Conservation (phyloP, 768 basidiomycete genomes). For the Pleurotus djamor region DNA sequence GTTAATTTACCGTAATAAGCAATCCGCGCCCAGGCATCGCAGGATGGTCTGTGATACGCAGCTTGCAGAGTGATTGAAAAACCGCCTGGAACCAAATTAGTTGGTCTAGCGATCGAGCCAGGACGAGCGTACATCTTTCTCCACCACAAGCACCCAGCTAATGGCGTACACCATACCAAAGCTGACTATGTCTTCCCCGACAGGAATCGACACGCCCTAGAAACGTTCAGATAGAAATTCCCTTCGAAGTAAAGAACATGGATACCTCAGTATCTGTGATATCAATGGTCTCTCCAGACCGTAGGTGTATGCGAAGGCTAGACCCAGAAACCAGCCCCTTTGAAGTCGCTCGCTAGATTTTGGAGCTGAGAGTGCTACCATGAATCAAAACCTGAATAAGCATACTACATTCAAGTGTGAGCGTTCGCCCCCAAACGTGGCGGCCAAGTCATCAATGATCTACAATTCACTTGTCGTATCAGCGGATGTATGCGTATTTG, state of each 20-base stretch:
- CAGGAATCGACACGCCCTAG: conserved; percentile 78
- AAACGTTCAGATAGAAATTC: not conserved
- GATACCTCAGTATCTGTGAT: conserved; percentile 60
- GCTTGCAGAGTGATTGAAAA: conserved; percentile 81
- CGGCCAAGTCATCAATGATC: conserved; percentile 90
- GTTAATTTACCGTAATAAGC: conserved; percentile 65
- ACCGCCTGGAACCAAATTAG: conserved; percentile 62
- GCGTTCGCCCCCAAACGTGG: conserved; percentile 71
- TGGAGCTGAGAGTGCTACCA: conserved; percentile 1
- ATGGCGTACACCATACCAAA: conserved; percentile 56
- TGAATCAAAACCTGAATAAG: not conserved
- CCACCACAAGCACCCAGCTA: conserved; percentile 82
- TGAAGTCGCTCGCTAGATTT: conserved; percentile 74
- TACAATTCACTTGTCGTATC: conserved; percentile 22
- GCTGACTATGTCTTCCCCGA: conserved; percentile 64
- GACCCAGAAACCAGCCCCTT: conserved; percentile 86
- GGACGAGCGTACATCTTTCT: conserved; percentile 75
- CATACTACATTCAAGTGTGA: conserved; percentile 79
- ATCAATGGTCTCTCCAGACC: conserved; percentile 48
- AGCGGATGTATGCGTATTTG: not conserved
- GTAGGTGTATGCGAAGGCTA: conserved; percentile 55
- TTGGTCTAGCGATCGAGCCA: not conserved
- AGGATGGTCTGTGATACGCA: conserved; percentile 47
- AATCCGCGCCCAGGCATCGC: conserved; percentile 63
- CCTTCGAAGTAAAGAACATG: not conserved